Conservation (phyloP, 495 filamentous ascomycete species). For the Xylaria flabelliformis region DNA sequence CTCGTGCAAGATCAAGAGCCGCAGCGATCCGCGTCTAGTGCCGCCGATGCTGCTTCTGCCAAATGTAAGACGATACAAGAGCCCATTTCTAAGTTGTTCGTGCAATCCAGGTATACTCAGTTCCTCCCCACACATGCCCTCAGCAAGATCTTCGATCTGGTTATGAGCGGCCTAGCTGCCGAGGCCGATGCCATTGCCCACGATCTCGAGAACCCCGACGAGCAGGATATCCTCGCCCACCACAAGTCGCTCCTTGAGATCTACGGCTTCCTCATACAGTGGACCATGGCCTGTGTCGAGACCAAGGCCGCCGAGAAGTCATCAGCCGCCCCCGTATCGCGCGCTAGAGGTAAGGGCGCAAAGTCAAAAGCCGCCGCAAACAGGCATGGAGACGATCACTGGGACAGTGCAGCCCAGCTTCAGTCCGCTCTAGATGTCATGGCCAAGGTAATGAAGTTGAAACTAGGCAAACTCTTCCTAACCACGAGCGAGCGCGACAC, state of each 20-base stretch:
- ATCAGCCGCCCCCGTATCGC: constrained; percentile 67
- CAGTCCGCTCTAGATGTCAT: constrained; percentile 89
- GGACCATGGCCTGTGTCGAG: constrained; percentile 91
- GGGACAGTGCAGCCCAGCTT: constrained; percentile 88
- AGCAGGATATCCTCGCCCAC: constrained; percentile 81
- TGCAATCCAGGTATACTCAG: constrained; percentile 77
- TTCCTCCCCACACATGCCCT: constrained; percentile 79
- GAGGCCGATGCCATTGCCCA: constrained; percentile 85
- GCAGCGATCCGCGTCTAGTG: not conserved
- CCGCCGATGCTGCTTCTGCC: constrained; percentile 14
- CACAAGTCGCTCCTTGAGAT: constrained; percentile 93
- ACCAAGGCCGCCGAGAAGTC: constrained; percentile 91
- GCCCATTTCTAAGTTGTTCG: constrained; percentile 68
- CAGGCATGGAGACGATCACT: constrained; percentile 70
- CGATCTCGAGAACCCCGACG: constrained; percentile 83
- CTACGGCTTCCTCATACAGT: constrained; percentile 93
- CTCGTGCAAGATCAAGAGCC: constrained; percentile 38
- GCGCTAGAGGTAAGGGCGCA: constrained; percentile 77
- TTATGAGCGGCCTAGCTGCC: constrained; percentile 91
- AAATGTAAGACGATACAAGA: constrained; percentile 31
- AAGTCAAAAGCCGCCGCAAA: constrained; percentile 66
- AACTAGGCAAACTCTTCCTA: constrained; percentile 88
- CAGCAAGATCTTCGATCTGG: constrained; percentile 91
- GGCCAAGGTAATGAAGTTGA: constrained; percentile 94
- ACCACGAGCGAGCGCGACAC: constrained; percentile 97